Evolutionary conservation across 805 yeast species (phyloP).

Genomic region (Kuraishia capsulata): DNA sequence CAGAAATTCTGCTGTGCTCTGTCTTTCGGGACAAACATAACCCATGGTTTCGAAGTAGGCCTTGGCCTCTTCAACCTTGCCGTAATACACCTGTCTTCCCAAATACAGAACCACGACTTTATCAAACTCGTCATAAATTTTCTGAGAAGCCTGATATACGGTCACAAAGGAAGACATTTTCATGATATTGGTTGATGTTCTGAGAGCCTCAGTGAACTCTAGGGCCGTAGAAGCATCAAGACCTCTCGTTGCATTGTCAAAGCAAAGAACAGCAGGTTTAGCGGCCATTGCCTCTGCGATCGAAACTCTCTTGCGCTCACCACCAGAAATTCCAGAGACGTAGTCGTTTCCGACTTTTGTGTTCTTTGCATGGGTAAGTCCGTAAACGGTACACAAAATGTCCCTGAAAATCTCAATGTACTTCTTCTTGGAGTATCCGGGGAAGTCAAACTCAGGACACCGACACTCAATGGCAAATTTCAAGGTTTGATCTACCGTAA

Average conservation of each 20-base stretch:
- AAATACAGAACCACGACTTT: conserved; percentile 49
- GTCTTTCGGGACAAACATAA: conserved; percentile 50
- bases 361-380: conserved; percentile 48
- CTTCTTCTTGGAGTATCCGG: conserved; percentile 27
- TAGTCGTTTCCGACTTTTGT: conserved; percentile 62
- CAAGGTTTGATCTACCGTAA: conserved; percentile 47
- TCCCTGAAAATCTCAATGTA: conserved; percentile 35
- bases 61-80: conserved; percentile 43
- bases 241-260: conserved; percentile 69
- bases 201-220: conserved; percentile 52
- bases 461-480: conserved; percentile 46
- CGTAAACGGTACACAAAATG: conserved; percentile 42
- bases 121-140: conserved; percentile 52
- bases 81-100: conserved; percentile 56
- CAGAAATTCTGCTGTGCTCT: conserved; percentile 60
- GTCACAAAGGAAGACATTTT: conserved; percentile 54
- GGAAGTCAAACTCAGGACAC: conserved; percentile 47
- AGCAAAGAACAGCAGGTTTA: conserved; percentile 46
- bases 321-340: conserved; percentile 65
- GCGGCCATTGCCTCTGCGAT: conserved; percentile 54
- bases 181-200: conserved; percentile 48
- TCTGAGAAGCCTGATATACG: conserved; percentile 62
- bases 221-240: conserved; percentile 64
- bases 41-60: conserved; percentile 53
- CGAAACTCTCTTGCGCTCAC: conserved; percentile 65